Percentiles rank a stretch among this genome's conserved stretches.
These are phyloP conservation scores for Pancytospora philotis DNA, from an alignment of 371 early-diverging fungal genomes.

Conservation along the genomic window DNA sequence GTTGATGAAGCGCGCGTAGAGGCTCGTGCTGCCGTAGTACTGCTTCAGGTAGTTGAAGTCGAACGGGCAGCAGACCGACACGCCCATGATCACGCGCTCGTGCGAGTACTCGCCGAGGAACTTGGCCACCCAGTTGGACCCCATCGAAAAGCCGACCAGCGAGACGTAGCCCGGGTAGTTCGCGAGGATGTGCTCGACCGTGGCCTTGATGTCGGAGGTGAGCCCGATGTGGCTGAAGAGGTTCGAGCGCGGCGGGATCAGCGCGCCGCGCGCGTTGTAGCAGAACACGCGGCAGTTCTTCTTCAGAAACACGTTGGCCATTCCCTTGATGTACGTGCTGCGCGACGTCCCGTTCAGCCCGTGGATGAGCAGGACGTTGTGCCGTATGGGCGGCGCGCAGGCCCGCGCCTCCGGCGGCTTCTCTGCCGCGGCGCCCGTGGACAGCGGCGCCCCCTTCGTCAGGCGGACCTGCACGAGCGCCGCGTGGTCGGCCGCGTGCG, in stretches of 20 bases:
- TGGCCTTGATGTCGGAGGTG: conserved; percentile 48
- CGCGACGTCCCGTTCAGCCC: conserved; percentile 54
- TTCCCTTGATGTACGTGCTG: conserved; percentile 46
- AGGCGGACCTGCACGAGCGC: neutral
- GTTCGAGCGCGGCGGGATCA: neutral
- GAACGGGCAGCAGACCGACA: conserved; percentile 56
- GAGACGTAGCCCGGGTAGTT: conserved; percentile 48
- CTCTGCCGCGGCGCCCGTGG: neutral
- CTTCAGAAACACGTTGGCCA: conserved; percentile 38
- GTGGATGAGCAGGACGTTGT: conserved; percentile 54
- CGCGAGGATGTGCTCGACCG: conserved; percentile 46
- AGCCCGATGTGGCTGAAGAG: conserved; percentile 58
- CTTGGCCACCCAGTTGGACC: conserved; percentile 54
- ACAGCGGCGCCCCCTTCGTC: neutral
- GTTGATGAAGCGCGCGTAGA: conserved; percentile 42
- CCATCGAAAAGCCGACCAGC: conserved; percentile 57
- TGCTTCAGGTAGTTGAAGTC: conserved; percentile 50
- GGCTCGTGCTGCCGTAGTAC: conserved; percentile 31
- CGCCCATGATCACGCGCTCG: conserved; percentile 40
- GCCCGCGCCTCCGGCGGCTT: neutral
- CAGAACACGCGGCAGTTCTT: conserved; percentile 49
- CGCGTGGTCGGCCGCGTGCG: neutral
- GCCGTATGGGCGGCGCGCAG: neutral
- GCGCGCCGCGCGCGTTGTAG: conserved; percentile 48
- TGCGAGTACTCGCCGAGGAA: conserved; percentile 43